Evolutionary conservation across 129 eudicot genomes (phyloP).

Genomic region (Daucus carota): DH1_v3.0 NC_030386.2:34643501-34644000

Average conservation of each 20-base stretch:
- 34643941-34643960: constrained; percentile 30
- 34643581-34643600: neutral
- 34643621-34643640: neutral
- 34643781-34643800: constrained; percentile 25
- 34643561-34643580: constrained; percentile 22
- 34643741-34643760: constrained; percentile 13
- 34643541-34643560: neutral
- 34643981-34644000: constrained; percentile 1
- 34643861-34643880: constrained; percentile 36
- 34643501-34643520: constrained; percentile 18
- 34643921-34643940: constrained; percentile 22
- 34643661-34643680: neutral
- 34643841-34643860: constrained; percentile 72
- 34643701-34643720: constrained; percentile 21
- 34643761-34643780: constrained; percentile 31
- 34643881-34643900: constrained; percentile 29
- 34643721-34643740: neutral
- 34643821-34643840: constrained; percentile 19
- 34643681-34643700: neutral
- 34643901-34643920: constrained; percentile 30
- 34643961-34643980: neutral
- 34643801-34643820: constrained; percentile 28
- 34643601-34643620: neutral
- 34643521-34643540: constrained; percentile 24
- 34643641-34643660: neutral